Percentiles rank a stretch among this genome's conserved stretches.
These are phyloP conservation scores for Fistulinella prunicolor DNA, from an alignment of 768 basidiomycete species.

Conservation along the genomic window DNA sequence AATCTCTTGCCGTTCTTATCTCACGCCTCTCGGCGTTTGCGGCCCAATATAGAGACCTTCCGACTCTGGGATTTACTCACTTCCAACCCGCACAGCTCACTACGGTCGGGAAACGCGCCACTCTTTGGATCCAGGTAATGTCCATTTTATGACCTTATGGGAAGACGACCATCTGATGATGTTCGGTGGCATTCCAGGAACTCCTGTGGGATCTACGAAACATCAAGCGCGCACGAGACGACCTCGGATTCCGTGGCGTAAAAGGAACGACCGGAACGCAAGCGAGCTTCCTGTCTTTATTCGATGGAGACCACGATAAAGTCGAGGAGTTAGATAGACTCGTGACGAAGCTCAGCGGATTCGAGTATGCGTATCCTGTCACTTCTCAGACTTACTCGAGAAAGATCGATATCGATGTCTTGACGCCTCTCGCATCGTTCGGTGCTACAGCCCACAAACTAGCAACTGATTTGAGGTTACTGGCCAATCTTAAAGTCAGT, in stretches of 20 bases:
- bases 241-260: slow-evolving; percentile 95
- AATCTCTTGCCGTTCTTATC: slow-evolving; percentile 87
- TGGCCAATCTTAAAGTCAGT: slow-evolving; percentile 86
- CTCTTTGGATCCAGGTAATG: slow-evolving; percentile 89
- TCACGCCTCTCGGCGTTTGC: slow-evolving; percentile 86
- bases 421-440: slow-evolving; percentile 83
- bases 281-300: slow-evolving; percentile 90
- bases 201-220: slow-evolving; percentile 96
- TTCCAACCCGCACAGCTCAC: slow-evolving; percentile 99
- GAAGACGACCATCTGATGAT: not conserved
- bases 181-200: slow-evolving; percentile 49
- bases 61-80: slow-evolving; percentile 96
- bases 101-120: slow-evolving; percentile 95
- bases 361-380: slow-evolving; percentile 93
- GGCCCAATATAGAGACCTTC: slow-evolving; percentile 78
- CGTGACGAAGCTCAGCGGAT: slow-evolving; percentile 90
- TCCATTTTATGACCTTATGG: slow-evolving; percentile 4
- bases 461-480: slow-evolving; percentile 88
- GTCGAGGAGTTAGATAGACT: slow-evolving; percentile 86
- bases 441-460: slow-evolving; percentile 98
- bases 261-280: slow-evolving; percentile 99
- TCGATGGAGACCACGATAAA: slow-evolving; percentile 94
- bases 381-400: slow-evolving; percentile 98
- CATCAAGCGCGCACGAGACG: slow-evolving; percentile 82
- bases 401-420: slow-evolving; percentile 93